Conservation (phyloP, 371 early-diverging fungal species). For the Rhizomucor pusillus region DNA sequence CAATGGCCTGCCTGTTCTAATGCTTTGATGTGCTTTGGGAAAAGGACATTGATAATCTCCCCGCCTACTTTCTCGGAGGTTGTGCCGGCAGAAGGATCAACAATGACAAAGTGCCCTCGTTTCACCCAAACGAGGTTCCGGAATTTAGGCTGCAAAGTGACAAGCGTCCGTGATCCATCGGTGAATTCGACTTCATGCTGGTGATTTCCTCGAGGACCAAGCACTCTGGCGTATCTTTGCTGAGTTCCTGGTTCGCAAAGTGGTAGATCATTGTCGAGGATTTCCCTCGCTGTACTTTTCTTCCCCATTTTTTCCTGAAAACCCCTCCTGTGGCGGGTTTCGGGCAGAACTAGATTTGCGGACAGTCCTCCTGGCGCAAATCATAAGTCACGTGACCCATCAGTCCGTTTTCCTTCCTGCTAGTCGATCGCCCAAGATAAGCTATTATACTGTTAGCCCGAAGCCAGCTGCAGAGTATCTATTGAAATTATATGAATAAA, state of each 20-base stretch:
- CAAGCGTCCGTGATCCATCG: constrained; percentile 55
- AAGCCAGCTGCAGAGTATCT: no score
- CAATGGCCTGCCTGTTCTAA: constrained; percentile 63
- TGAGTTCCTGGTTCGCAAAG: constrained; percentile 20
- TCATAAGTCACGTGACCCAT: no score
- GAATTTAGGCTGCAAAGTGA: constrained; percentile 74
- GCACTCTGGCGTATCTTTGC: constrained; percentile 61
- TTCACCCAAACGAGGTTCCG: constrained; percentile 85
- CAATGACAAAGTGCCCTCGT: constrained; percentile 72
- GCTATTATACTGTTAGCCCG: no score
- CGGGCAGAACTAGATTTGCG: no score
- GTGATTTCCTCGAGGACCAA: constrained; percentile 72
- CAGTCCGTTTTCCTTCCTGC: no score
- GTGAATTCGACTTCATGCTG: constrained; percentile 69
- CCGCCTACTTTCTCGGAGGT: constrained; percentile 71
- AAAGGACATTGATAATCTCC: constrained; percentile 74
- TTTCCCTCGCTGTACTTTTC: constrained; percentile 33
- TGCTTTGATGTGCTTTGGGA: constrained; percentile 74
- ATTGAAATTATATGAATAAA: no score
- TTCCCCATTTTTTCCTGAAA: constrained; percentile 29
- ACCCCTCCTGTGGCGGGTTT: no score
- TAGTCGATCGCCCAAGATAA: no score
- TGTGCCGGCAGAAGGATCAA: constrained; percentile 58
- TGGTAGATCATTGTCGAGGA: constrained; percentile 25
- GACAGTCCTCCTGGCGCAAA: no score